Percentiles rank a stretch among this genome's conserved stretches.
phyloP scores from a whole-genome alignment of 1,284 basidiomycete species.

The Puccinia polysora region DNA sequence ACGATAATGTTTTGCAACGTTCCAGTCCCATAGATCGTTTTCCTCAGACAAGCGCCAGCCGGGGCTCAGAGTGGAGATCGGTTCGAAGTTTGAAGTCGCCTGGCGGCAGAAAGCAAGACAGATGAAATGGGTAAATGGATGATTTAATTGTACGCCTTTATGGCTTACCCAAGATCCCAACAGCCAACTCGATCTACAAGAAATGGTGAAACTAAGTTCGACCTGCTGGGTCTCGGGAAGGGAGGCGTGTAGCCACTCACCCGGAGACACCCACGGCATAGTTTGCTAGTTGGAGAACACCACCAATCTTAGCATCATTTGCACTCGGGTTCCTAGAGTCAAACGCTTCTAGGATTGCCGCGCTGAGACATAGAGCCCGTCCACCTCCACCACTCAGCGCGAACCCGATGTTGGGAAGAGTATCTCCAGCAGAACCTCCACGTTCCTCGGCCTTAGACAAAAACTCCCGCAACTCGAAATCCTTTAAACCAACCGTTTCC shows the following conservation, averaged over 20 bases:
- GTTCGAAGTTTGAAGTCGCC: constrained; percentile 35
- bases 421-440: constrained; percentile 10
- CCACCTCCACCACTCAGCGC: constrained; percentile 30
- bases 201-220: neutral
- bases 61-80: constrained; percentile 4
- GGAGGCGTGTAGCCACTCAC: neutral
- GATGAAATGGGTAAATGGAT: too few species aligned
- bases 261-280: constrained; percentile 36
- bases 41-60: constrained; percentile 28
- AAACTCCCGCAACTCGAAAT: constrained; percentile 28
- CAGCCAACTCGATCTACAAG: constrained; percentile 21
- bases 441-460: neutral
- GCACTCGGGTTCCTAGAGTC: constrained; percentile 28
- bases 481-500: constrained; percentile 5
- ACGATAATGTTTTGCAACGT: constrained; percentile 17
- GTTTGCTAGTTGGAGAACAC: constrained; percentile 36
- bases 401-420: constrained; percentile 28
- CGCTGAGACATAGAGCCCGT: constrained; percentile 16
- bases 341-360: constrained; percentile 36
- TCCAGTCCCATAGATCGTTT: constrained; percentile 33
- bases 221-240: too few species aligned
- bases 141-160: neutral
- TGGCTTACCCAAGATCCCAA: constrained; percentile 33
- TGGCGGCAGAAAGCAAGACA: too few species aligned
- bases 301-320: constrained; percentile 15